Evolutionary conservation across 2,329 filamentous ascomycete species (phyloP), one percentile per base, ranked within the genome.

Genomic region (Nannizzia gypsea): DNA sequence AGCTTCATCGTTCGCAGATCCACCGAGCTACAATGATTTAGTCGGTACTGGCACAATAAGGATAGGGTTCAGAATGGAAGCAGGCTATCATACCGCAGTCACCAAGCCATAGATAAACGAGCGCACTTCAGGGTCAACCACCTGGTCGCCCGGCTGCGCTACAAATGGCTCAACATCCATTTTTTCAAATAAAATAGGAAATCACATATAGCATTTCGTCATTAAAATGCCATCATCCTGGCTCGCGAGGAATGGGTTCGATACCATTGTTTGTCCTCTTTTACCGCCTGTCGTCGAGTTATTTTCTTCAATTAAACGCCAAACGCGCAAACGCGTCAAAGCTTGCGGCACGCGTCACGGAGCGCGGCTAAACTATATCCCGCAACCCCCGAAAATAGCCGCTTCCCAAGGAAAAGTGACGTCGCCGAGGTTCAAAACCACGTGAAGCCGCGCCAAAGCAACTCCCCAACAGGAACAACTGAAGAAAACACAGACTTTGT

Each of bases 61-160:
- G 9, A 4, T 9, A 13, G 15, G 22, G 15, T 22, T 26, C 28
- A 6, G 24, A 24, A n/a, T 56, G 28, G 15, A 42, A 24, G n/a
- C n/a, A 24, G 28, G 54, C 36, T 63, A 81, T 87, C n/a, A 71
- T 80, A 95, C 91, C 63, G 93, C 93, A 69, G 91, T 92, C 64
- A 96, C 88, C 34, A 99, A 84, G 76, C 89, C 95, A 76, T 89
- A 92, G 70, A 99, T 86, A 75, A 96, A 89, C 28, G 91, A 90
- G 70, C 91, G 87, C 68, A 96, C 90, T 77, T 96, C 89, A 46
- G 90, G 89, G 71, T 97, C 90, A 60, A 97, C 88, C 62, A 87
- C 79, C 66, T 77, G 71, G 54, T 38, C 31, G 11, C 28, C 22
- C 60, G 76, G 74, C 58, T 71, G 64, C 57, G 73, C 69, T 34